phyloP scores from a whole-genome alignment of 305 asterid species.

The Solanum hybrid region DNA sequence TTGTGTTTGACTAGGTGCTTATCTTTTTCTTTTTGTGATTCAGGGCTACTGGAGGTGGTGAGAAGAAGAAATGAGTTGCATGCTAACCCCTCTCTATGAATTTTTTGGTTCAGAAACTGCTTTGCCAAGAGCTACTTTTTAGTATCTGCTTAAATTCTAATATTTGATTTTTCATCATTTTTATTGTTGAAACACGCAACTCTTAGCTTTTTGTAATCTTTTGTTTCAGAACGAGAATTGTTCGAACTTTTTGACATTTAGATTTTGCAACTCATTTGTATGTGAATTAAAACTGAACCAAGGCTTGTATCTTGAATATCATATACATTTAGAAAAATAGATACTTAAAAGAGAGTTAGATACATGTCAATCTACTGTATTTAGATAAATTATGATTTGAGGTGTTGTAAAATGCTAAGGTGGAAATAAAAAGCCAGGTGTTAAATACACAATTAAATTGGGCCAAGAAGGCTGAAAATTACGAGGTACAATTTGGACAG shows the following conservation, averaged over 20 bases:
- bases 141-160: no score
- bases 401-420: neutral
- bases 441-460: neutral
- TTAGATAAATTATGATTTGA: neutral
- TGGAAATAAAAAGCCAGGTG: neutral
- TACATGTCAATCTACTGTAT: no score
- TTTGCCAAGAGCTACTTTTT: neutral
- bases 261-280: neutral
- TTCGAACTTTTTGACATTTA: neutral
- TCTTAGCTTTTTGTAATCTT: neutral
- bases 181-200: neutral
- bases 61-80: conserved; percentile 25
- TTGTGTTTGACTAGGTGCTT: neutral
- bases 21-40: neutral
- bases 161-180: neutral
- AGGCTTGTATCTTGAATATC: neutral
- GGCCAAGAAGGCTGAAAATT: neutral
- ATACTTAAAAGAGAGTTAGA: no score
- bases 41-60: conserved; percentile 31
- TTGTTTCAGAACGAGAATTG: neutral
- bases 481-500: neutral
- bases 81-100: neutral
- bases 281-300: neutral
- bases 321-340: no score
- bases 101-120: neutral